Base-by-base conservation (phyloP, 31 red algal genomes). In the Porphyra umbilicalis region DNA sequence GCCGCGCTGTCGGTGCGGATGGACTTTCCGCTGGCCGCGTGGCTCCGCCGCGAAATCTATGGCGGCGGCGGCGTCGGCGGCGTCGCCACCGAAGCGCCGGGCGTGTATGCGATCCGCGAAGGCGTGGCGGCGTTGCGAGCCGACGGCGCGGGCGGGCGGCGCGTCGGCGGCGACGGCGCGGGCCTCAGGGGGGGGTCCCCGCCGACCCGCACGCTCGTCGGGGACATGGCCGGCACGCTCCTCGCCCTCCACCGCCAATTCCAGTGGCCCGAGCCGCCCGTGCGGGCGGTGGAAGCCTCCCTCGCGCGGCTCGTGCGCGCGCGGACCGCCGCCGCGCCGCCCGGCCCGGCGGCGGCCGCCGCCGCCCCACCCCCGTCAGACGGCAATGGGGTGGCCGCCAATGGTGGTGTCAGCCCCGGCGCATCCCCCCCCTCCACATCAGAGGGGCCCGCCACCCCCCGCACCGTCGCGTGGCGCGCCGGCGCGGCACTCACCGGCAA, bases 21-120 rank as follows among this genome's bases (percentile, higher is more conserved):
- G 86, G 86, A 91, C 57, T 96, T 96, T 79, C 89, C 89, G 38
- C 89, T 96, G 29, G 80, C 82, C 32, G 94, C 88, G 81, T 96
- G 88, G 85, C 82, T 96, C 67, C 88, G 85, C 38, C 78, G 89
- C 57, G 90, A 91, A 68, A 35, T 89, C 0, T 86, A 87, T 29
- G 57, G 57, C 57, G 20, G 30, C 25, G 57, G 3, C 57, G 11
- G 25, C 4, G 25, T 6, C 25, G 57, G 57, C 25, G 20, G 57
- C 44, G 7, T 29, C 11, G 57, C 25, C 57, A 29, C 25, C 25
- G 25, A 29, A 29, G 1, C 57, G 4, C 14, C 57, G 57, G 57
- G 3, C 25, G 25, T 71, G 57, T 71, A 71, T 7, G 20, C 25
- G 25, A 29, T 71, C 25, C 57, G 57, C 1, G 25, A 71, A 16